These are phyloP conservation scores for Hypericum perforatum DNA, from an alignment of 345 rosid genomes.

Conservation along the genomic window DNA sequence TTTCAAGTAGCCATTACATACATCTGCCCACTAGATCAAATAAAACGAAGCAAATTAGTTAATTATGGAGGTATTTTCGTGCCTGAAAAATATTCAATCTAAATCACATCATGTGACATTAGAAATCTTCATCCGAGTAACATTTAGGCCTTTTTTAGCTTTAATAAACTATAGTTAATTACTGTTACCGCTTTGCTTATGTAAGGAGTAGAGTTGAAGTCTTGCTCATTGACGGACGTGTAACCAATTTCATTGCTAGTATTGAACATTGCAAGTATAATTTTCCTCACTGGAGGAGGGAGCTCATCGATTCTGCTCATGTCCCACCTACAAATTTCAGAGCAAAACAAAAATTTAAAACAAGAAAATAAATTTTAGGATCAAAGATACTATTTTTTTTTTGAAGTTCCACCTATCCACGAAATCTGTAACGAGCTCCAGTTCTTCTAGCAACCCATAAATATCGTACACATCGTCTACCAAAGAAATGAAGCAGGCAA, in stretches of 20 bases:
- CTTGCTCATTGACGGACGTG: not conserved
- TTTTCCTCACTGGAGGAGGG: constrained; percentile 9
- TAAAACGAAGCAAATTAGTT: no score
- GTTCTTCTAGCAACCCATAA: constrained; percentile 15
- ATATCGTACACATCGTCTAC: constrained; percentile 1
- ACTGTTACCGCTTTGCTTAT: constrained; percentile 2
- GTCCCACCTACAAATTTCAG: constrained; percentile 14
- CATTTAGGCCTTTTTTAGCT: no score
- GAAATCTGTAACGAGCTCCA: constrained; percentile 17
- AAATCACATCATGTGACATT: no score
- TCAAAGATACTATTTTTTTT: no score
- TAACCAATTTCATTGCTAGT: constrained; percentile 16
- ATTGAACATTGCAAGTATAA: constrained; percentile 13
- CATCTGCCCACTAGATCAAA: constrained; percentile 11
- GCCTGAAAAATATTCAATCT: no score
- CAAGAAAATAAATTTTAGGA: not conserved
- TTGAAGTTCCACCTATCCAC: constrained; percentile 8
- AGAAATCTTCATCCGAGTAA: no score
- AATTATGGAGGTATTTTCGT: no score
- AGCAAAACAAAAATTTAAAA: not conserved
- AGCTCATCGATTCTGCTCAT: constrained; percentile 17
- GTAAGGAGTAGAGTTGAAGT: constrained; percentile 13
- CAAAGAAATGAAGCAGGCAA: not conserved
- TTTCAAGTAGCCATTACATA: constrained; percentile 8
- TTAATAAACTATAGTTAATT: no score